phyloP scores from a whole-genome alignment of 2,329 filamentous ascomycete species.

The Colletotrichum sidae region DNA sequence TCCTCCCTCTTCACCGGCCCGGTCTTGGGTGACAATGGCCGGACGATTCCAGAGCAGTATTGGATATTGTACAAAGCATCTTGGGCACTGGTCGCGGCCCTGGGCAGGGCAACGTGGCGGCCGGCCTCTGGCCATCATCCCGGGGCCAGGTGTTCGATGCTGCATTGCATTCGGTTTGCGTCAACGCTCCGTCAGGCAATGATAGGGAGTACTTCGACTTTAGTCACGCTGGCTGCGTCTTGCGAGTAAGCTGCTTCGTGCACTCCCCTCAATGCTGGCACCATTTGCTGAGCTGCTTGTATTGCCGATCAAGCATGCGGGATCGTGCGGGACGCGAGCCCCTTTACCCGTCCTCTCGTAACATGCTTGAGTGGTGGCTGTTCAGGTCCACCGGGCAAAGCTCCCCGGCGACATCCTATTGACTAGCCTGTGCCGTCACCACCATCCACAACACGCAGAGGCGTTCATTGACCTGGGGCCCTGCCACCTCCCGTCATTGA shows the following conservation, averaged over 20 bases:
- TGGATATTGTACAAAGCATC: slow-evolving; percentile 5
- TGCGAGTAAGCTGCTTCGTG: neutral
- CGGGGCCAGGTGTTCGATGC: slow-evolving; percentile 25
- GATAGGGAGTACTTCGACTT: slow-evolving; percentile 1
- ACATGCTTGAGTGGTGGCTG: slow-evolving; percentile 19
- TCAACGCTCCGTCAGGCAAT: slow-evolving; percentile 12
- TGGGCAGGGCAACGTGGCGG: slow-evolving; percentile 38
- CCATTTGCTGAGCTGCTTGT: slow-evolving; percentile 1
- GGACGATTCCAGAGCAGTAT: slow-evolving; percentile 9
- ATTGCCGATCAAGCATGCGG: slow-evolving; percentile 23
- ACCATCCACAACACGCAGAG: slow-evolving; percentile 9
- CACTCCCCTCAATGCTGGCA: slow-evolving; percentile 17
- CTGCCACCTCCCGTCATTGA: neutral
- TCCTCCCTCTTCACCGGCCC: slow-evolving; percentile 15
- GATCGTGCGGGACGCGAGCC: slow-evolving; percentile 13
- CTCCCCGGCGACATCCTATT: slow-evolving; percentile 24
- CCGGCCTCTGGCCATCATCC: slow-evolving; percentile 37
- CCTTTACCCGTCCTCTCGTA: slow-evolving; percentile 1
- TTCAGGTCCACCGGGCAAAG: slow-evolving; percentile 16
- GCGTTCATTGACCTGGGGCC: slow-evolving; percentile 2
- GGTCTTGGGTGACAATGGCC: slow-evolving; percentile 17
- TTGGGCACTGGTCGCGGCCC: slow-evolving; percentile 26
- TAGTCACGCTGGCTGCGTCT: slow-evolving; percentile 6
- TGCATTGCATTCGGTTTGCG: slow-evolving; percentile 36
- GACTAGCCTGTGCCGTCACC: slow-evolving; percentile 18